Evolutionary conservation across 768 basidiomycete species (phyloP).

Genomic region (Agrocybe chaxingu): DNA sequence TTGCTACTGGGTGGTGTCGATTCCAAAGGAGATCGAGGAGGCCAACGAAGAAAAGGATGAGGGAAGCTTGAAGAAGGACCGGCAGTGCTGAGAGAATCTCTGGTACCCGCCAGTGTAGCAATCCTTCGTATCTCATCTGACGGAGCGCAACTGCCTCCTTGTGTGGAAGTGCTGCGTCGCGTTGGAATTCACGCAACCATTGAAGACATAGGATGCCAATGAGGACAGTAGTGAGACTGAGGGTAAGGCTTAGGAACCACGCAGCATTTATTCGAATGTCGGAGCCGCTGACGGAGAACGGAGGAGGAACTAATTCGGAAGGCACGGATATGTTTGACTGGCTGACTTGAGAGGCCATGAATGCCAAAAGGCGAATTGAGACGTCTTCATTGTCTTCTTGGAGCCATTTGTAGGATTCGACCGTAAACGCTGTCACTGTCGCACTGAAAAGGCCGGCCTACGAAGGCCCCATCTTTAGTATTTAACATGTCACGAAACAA

Average conservation of each 20-base stretch:
- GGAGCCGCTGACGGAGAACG: slow-evolving; percentile 15
- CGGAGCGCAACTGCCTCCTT: slow-evolving; percentile 24
- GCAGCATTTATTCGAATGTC: slow-evolving; percentile 22
- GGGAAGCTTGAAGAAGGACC: slow-evolving; percentile 20
- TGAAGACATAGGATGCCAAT: slow-evolving; percentile 25
- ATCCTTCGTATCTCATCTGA: slow-evolving; percentile 24
- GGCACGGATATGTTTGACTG: slow-evolving; percentile 5
- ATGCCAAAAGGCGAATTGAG: slow-evolving; percentile 14
- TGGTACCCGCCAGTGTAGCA: slow-evolving; percentile 23
- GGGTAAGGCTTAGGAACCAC: slow-evolving; percentile 24
- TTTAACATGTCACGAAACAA: neutral
- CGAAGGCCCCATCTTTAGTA: neutral
- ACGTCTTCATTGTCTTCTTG: slow-evolving; percentile 17
- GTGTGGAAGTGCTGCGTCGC: slow-evolving; percentile 21
- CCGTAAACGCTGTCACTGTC: slow-evolving; percentile 22
- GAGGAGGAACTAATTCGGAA: neutral
- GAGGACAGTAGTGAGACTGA: slow-evolving; percentile 21
- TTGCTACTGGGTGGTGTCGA: slow-evolving; percentile 11
- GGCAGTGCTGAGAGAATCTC: slow-evolving; percentile 22
- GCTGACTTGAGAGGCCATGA: slow-evolving; percentile 12
- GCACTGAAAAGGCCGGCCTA: slow-evolving; percentile 26
- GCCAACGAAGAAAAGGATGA: slow-evolving; percentile 24
- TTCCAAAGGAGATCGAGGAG: slow-evolving; percentile 24
- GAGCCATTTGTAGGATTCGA: slow-evolving; percentile 26
- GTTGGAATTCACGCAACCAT: slow-evolving; percentile 25